phyloP scores from a whole-genome alignment of 2,329 filamentous ascomycete species.

The Pseudogymnoascus destructans region DNA sequence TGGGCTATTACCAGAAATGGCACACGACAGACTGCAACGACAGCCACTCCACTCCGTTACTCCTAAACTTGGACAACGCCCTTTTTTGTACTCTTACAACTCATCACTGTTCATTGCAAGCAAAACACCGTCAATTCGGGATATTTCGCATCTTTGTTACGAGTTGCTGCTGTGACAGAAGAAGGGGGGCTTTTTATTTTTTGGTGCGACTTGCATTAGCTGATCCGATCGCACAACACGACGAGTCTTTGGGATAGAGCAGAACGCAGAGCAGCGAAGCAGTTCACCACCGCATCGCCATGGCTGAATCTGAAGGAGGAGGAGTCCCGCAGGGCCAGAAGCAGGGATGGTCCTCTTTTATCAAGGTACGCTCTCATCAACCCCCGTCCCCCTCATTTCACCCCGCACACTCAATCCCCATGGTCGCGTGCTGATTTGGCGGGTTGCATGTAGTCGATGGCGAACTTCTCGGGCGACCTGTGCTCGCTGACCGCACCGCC shows the following conservation, averaged over 20 bases:
- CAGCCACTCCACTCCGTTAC: not conserved
- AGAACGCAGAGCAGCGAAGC: not conserved
- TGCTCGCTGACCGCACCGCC: constrained; percentile 70
- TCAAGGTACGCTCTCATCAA: constrained; percentile 5
- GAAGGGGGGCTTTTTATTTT: not conserved
- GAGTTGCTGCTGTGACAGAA: not conserved
- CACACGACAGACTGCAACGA: not conserved
- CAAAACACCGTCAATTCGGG: not conserved
- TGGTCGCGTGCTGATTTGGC: not conserved
- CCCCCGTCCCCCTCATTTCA: not conserved
- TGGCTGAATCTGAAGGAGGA: constrained; percentile 3
- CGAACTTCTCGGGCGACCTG: constrained; percentile 71
- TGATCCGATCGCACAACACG: not conserved
- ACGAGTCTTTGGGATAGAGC: not conserved
- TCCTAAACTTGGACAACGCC: not conserved
- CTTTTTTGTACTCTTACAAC: not conserved
- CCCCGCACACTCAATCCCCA: constrained; percentile 9
- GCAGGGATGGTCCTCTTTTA: constrained; percentile 10
- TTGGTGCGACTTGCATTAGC: not conserved
- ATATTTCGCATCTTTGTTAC: not conserved
- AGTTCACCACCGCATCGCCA: not conserved
- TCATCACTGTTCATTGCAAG: not conserved
- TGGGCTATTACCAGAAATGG: constrained; percentile 5
- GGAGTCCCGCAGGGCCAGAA: not conserved
- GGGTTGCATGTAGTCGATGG: constrained; percentile 43